Conservation (phyloP, 2,329 filamentous ascomycete genomes). For the Tolypocladium album region DNA sequence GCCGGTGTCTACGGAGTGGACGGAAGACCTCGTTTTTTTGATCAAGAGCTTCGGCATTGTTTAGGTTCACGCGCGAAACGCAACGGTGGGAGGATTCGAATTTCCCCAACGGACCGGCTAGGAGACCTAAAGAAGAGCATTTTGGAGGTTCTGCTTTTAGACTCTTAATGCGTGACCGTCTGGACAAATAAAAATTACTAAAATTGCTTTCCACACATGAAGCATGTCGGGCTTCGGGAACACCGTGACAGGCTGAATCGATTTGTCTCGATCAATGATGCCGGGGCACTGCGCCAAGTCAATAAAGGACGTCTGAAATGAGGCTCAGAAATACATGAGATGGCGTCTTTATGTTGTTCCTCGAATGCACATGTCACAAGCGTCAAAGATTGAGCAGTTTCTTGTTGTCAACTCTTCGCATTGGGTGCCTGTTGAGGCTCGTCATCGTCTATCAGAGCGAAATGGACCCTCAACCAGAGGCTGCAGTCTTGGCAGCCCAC, state of each 20-base stretch:
- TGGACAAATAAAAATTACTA: constrained; percentile 45
- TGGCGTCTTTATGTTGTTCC: background rate
- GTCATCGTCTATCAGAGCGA: constrained; percentile 39
- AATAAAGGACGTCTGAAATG: background rate
- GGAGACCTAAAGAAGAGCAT: constrained; percentile 33
- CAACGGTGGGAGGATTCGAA: constrained; percentile 22
- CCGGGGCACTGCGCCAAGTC: background rate
- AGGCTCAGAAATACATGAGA: background rate
- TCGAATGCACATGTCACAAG: background rate
- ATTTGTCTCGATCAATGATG: background rate
- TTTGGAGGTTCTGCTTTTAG: constrained; percentile 43
- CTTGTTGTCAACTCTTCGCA: constrained; percentile 11
- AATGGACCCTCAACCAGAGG: constrained; percentile 54
- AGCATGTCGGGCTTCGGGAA: background rate
- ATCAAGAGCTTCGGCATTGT: constrained; percentile 36
- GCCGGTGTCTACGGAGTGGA: constrained; percentile 56
- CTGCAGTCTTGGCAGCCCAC: constrained; percentile 58
- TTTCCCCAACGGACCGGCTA: constrained; percentile 26
- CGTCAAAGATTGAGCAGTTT: background rate
- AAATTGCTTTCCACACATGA: constrained; percentile 30
- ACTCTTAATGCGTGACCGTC: constrained; percentile 45
- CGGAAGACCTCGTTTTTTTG: constrained; percentile 46
- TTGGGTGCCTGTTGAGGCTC: constrained; percentile 8
- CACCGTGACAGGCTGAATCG: background rate
- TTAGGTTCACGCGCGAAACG: constrained; percentile 34